Evolutionary conservation across 345 rosid species (phyloP).

Genomic region (Citrus trifoliata): DNA sequence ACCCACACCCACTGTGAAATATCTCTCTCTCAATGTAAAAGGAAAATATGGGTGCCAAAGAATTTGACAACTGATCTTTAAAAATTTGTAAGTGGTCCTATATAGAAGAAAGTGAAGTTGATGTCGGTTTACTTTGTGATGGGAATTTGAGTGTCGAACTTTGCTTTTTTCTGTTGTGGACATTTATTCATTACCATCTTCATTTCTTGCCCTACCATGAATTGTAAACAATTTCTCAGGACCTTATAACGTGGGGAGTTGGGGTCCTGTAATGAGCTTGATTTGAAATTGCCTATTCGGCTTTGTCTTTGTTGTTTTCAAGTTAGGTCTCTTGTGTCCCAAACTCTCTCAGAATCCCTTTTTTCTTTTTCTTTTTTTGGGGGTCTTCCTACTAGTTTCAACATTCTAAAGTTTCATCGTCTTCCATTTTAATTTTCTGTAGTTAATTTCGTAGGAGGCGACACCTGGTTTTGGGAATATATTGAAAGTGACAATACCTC

Average conservation of each 20-base stretch:
- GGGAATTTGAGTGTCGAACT: neutral
- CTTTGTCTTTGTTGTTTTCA: neutral
- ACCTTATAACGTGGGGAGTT: neutral
- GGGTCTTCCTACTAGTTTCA: too few species aligned
- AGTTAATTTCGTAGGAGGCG: too few species aligned
- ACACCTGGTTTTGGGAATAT: too few species aligned
- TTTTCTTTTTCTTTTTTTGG: too few species aligned
- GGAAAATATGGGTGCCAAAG: neutral
- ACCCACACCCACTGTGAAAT: neutral
- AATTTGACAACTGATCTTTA: neutral
- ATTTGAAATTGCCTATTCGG: neutral
- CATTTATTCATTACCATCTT: neutral
- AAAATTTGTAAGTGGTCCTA: conserved; percentile 1
- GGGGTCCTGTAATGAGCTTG: neutral
- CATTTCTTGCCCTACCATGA: neutral
- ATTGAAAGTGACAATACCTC: too few species aligned
- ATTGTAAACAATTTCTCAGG: neutral
- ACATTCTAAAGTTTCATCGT: too few species aligned
- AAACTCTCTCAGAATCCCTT: neutral
- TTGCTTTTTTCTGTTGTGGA: neutral
- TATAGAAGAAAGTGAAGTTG: neutral
- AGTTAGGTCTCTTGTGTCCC: neutral
- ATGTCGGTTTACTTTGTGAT: neutral
- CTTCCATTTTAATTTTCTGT: too few species aligned
- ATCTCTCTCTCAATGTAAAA: neutral